Base-by-base conservation (phyloP, 192 early-diverging fungal species). In the Kappamyces sp. region DNA sequence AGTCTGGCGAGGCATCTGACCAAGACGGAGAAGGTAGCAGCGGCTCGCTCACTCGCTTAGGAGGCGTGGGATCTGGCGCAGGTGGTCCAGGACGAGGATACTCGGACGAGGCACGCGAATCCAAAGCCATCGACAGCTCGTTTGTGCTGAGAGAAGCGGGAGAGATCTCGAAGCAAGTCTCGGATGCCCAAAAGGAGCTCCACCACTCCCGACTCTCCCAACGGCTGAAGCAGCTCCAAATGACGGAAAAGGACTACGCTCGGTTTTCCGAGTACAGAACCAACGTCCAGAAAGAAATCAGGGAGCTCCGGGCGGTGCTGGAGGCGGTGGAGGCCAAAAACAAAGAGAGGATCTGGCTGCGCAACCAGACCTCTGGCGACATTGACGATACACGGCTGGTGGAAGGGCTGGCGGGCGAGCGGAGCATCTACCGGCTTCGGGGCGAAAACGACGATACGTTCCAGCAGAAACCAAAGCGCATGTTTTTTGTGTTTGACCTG, bases 281-380 rank as follows among this genome's bases (percentile, higher is more conserved):
- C 38, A 76, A 63, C 82, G 84, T 91, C 4, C 69, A 75, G 15
- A 77, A 78, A 12, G 87, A 91, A 63, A 80, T 89, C 40, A 75
- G 82, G 13, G 86, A 89, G 63, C 72, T 91, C 1, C 78, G 86
- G 40, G 87, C 85, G 1, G 81, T 89, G 12, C 58, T 91, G n/a
- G 87, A 89, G 64, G 74, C 80, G 13, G 80, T 84, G 47, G 86
- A 89, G 59, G 83, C 85, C 47, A 89, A 87, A 66, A 80, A 87
- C 47, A 88, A 88, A 63, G 89, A 91, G 58, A 81, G 89, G 4
- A 80, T 87, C 10, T 91, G 89, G 89, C 73, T 91, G 13, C 81
- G 84, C 54, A 88, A 87, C 62, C 85, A 89, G 63, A 81, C 78
- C 32, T 80, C 85, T 8, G 89, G 89, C 31, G 89, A 91, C 52